A percentile compares a stretch with the other conserved stretches of the same genome.
These are phyloP conservation scores for Zymoseptoria ardabiliae DNA, from an alignment of 2,329 filamentous ascomycete species.

Conservation along the genomic window DNA sequence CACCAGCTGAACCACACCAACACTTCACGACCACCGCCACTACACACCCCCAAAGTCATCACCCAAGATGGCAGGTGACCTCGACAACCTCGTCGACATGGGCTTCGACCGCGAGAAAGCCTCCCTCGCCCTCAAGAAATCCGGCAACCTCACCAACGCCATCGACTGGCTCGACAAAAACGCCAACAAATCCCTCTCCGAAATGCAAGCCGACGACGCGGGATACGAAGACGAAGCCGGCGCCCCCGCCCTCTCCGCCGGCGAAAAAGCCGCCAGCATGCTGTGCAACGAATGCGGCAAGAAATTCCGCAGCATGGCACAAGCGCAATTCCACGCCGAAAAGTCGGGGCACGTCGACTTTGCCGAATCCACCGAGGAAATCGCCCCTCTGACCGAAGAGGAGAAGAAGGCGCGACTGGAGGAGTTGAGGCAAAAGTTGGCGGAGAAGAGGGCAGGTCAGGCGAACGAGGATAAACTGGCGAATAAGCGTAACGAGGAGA, in stretches of 20 bases:
- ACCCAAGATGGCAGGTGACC: constrained; percentile 44
- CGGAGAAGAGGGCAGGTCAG: constrained; percentile 63
- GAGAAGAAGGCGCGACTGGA: constrained; percentile 76
- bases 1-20: not conserved
- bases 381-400: constrained; percentile 83
- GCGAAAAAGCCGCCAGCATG: constrained; percentile 68
- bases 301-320: constrained; percentile 71
- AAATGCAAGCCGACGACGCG: constrained; percentile 54
- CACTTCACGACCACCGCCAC: not conserved
- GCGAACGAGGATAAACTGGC: constrained; percentile 70
- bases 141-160: constrained; percentile 71
- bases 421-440: constrained; percentile 64
- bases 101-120: constrained; percentile 77
- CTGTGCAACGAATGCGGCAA: constrained; percentile 94
- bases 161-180: constrained; percentile 93
- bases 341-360: constrained; percentile 91
- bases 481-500: constrained; percentile 76
- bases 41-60: not conserved
- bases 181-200: constrained; percentile 77
- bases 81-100: constrained; percentile 58
- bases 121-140: constrained; percentile 75
- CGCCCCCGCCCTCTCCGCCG: constrained; percentile 58
- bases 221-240: constrained; percentile 36
- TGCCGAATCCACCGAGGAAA: constrained; percentile 84
- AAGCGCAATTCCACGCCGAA: constrained; percentile 83